phyloP scores from a whole-genome alignment of 2,329 filamentous ascomycete genomes.

The Hymenoscyphus infarciens region DNA sequence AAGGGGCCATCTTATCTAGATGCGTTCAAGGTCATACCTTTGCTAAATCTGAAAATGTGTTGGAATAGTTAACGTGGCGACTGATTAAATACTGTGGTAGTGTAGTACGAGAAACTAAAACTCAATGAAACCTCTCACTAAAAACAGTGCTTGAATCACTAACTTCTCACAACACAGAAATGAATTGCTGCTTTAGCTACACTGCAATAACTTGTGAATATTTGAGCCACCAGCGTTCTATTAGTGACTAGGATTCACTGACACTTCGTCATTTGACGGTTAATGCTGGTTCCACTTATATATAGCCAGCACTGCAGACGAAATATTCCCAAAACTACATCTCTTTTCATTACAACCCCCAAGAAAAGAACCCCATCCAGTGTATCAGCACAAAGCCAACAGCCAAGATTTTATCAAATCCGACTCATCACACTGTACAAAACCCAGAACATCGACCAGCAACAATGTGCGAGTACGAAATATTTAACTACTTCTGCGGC shows the following conservation, averaged over 20 bases:
- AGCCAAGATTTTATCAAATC: neutral
- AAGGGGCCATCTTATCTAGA: too few species aligned
- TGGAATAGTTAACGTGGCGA: too few species aligned
- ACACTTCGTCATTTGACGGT: neutral
- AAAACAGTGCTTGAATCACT: neutral
- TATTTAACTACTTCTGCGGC: neutral
- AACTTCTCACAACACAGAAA: neutral
- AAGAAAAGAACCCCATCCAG: neutral
- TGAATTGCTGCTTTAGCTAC: neutral
- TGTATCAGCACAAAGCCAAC: neutral
- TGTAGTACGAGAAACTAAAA: too few species aligned
- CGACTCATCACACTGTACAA: neutral
- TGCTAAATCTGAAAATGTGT: too few species aligned
- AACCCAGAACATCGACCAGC: neutral
- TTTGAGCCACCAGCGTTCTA: neutral
- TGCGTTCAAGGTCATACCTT: too few species aligned
- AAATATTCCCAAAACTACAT: neutral
- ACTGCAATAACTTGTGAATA: too few species aligned
- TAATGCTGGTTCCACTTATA: neutral
- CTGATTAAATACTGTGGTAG: too few species aligned
- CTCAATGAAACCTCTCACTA: too few species aligned
- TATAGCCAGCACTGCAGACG: neutral
- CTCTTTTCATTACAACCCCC: neutral
- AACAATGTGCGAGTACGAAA: conserved; percentile 4
- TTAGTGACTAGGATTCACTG: neutral